Evolutionary conservation across 495 filamentous ascomycete species (phyloP).

Genomic region (Parmelia sp.): DNA sequence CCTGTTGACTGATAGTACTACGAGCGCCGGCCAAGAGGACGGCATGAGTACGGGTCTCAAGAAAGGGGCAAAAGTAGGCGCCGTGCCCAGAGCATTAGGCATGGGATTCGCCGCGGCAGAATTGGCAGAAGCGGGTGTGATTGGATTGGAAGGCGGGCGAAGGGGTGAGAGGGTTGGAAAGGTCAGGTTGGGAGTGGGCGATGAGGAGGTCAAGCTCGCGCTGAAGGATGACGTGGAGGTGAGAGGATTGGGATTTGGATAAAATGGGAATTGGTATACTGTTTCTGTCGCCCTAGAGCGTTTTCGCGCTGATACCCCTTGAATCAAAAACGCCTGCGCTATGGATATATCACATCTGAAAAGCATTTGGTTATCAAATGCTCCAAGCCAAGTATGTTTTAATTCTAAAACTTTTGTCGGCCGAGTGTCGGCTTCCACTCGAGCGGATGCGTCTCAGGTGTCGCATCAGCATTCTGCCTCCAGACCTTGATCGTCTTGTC

Average conservation of each 20-base stretch:
- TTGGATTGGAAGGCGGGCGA: conserved; percentile 68
- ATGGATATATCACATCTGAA: background rate
- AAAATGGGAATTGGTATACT: conserved; percentile 24
- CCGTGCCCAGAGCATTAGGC: conserved; percentile 52
- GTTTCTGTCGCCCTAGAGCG: background rate
- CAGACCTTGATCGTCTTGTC: conserved; percentile 98
- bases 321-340: conserved; percentile 13
- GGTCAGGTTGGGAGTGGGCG: conserved; percentile 73
- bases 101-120: conserved; percentile 70
- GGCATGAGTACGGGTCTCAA: background rate
- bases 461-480: conserved; percentile 85
- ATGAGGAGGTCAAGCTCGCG: conserved; percentile 83
- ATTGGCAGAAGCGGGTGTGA: conserved; percentile 77
- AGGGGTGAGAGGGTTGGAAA: conserved; percentile 80
- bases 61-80: conserved; percentile 30
- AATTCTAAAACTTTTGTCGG: conserved; percentile 56
- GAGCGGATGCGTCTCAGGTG: conserved; percentile 82
- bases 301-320: conserved; percentile 4
- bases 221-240: conserved; percentile 85
- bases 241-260: conserved; percentile 56
- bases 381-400: background rate
- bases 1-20: conserved; percentile 13
- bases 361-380: background rate
- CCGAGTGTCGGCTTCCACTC: conserved; percentile 87
- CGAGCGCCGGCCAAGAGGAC: background rate